Evolutionary conservation across 768 basidiomycete species (phyloP), one percentile per base, ranked within the genome.

Genomic region (Lactarius indigo): DNA sequence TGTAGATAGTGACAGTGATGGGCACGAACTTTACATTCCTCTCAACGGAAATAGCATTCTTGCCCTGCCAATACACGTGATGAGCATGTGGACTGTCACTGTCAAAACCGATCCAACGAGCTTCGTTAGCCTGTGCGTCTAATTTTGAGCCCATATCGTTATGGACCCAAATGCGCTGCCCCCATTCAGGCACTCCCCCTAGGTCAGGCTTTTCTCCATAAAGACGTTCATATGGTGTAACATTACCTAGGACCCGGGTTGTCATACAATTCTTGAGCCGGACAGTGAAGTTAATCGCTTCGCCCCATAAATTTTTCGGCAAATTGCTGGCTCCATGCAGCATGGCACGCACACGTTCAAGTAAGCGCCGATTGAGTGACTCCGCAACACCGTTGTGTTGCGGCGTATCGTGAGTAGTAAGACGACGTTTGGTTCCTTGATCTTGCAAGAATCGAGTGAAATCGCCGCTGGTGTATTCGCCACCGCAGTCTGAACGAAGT

Each of bases 301-400:
- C 76, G 2, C 65, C 74, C 78, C 79, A 81, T 30, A 80, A 71
- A 54, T 69, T 73, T 23, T 71, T 73, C 2, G 76, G 78, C 1
- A 80, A 58, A 10, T 71, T n/a, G n/a, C n/a, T 70, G 2, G 69
- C 69, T n/a, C n/a, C n/a, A n/a, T n/a, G n/a, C n/a, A n/a, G n/a
- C n/a, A n/a, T n/a, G n/a, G n/a, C n/a, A n/a, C n/a, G n/a, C n/a
- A n/a, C n/a, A n/a, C n/a, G n/a, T n/a, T n/a, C n/a, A n/a, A n/a
- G n/a, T n/a, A n/a, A n/a, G n/a, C n/a, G n/a, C n/a, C n/a, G n/a
- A n/a, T n/a, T n/a, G n/a, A n/a, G n/a, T n/a, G n/a, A n/a, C n/a
- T n/a, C n/a, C n/a, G n/a, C n/a, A n/a, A n/a, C n/a, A n/a, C n/a
- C n/a, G n/a, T n/a, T n/a, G n/a, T n/a, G n/a, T n/a, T n/a, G n/a